Evolutionary conservation across 2,329 filamentous ascomycete genomes (phyloP).

Genomic region (Pestalotiopsis sp.): DNA sequence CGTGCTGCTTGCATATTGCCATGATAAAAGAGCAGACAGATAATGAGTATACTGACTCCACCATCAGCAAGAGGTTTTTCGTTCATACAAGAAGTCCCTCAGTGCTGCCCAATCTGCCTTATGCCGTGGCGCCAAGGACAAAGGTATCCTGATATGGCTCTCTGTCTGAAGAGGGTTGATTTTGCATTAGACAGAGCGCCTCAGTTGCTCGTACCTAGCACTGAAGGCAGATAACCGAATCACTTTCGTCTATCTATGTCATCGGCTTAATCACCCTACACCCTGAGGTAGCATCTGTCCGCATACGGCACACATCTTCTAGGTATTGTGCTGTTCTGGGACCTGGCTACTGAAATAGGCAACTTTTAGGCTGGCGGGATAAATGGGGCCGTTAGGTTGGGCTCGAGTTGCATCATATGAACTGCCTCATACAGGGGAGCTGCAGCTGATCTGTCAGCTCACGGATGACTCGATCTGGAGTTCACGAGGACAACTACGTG

Average conservation of each 20-base stretch:
- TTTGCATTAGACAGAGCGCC: too few species aligned
- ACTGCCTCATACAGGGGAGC: background rate
- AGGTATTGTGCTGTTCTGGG: background rate
- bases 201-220: too few species aligned
- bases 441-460: conserved; percentile 6
- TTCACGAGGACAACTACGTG: conserved; percentile 6
- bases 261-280: too few species aligned
- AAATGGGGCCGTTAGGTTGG: conserved; percentile 3
- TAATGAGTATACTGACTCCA: too few species aligned
- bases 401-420: conserved; percentile 10
- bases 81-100: background rate
- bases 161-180: too few species aligned
- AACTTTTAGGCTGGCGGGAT: background rate
- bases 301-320: background rate
- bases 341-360: background rate
- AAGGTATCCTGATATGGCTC: too few species aligned
- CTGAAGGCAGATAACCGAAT: too few species aligned
- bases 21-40: too few species aligned
- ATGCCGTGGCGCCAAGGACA: background rate
- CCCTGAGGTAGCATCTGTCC: too few species aligned
- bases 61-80: background rate
- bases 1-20: too few species aligned
- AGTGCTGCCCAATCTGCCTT: background rate
- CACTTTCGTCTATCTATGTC: too few species aligned
- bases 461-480: conserved; percentile 9